phyloP scores from a whole-genome alignment of 306 rosid genomes.

The Begonia loranthoides region DNA sequence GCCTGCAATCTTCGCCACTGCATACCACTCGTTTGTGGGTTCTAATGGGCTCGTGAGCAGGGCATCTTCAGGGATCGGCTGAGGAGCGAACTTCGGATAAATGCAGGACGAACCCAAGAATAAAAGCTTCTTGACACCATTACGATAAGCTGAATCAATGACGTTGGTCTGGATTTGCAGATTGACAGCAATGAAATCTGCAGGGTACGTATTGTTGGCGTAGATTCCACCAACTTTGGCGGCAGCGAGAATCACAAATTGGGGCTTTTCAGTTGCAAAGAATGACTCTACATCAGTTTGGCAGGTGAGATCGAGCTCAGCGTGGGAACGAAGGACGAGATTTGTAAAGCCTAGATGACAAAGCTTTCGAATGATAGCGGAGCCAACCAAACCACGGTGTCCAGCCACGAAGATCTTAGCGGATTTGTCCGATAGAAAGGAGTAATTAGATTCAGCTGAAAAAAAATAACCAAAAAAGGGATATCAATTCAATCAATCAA shows the following conservation, averaged over 20 bases:
- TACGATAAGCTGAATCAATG: slow-evolving; percentile 58
- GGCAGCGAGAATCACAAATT: slow-evolving; percentile 72
- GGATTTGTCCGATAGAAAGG: slow-evolving; percentile 50
- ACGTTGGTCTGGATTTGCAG: slow-evolving; percentile 91
- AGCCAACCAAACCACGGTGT: slow-evolving; percentile 88
- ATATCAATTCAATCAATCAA: slow-evolving; percentile 5
- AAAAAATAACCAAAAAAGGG: neutral
- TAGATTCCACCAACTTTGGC: slow-evolving; percentile 98
- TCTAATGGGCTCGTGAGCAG: slow-evolving; percentile 76
- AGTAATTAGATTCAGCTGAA: slow-evolving; percentile 28
- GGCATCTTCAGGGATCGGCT: slow-evolving; percentile 73
- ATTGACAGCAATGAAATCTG: slow-evolving; percentile 75
- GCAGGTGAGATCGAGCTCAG: slow-evolving; percentile 76
- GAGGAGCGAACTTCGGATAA: slow-evolving; percentile 93
- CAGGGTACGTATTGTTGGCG: slow-evolving; percentile 90
- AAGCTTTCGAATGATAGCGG: slow-evolving; percentile 81
- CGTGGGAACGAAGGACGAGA: slow-evolving; percentile 53
- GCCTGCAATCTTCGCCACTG: slow-evolving; percentile 89
- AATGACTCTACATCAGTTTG: slow-evolving; percentile 78
- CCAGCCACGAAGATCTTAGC: slow-evolving; percentile 92
- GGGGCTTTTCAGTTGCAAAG: slow-evolving; percentile 63
- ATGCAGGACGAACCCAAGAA: slow-evolving; percentile 92
- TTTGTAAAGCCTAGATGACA: slow-evolving; percentile 53
- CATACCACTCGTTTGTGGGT: slow-evolving; percentile 98
- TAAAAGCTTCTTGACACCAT: slow-evolving; percentile 59